Base-by-base conservation (phyloP, 2,329 filamentous ascomycete species). In the Fusarium sp. region DNA sequence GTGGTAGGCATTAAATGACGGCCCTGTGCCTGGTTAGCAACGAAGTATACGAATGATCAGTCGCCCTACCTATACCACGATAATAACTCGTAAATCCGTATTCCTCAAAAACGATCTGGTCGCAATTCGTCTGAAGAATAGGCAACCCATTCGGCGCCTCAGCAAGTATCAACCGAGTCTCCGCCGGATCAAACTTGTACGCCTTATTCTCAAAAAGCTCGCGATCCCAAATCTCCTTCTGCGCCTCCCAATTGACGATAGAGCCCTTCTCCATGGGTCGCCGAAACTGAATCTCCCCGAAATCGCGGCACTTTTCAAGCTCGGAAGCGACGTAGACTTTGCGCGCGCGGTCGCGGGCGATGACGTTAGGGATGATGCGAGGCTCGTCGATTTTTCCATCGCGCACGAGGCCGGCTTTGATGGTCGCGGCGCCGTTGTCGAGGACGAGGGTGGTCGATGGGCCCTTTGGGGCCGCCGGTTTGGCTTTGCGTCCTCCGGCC, bases 81-180 rank as follows among this genome's bases (percentile, higher is more conserved):
- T 91, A 91, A 80, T 97, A 97, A 70, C 92, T 91, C 13, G 90
- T 87, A 79, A 99, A 99, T 4, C 93, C 93, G 81, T 96, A 99
- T 77, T 98, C 94, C 76, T 99, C 96, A 82, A 99, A 98, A 2
- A 98, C 88, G 75, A 99, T 93, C 82, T 99, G 95, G 75, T 99
- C 96, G 72, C 93, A 94, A 77, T 97, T 96, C 39, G 90, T 88
- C 79, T 97, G 94, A 67, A 99, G 81, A 14, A 89, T 89, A 1
- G 91, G 89, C 56, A 97, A 85, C 6, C 90, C 89, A 79, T 96
- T 97, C 6, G 94, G 91, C 45, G 93, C 91, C 78, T 99, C 96
- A 2, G 92, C 89, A 50, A 98, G 85, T 6, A 99, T 81, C 58
- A 99, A 81, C 47, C 93, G 90, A n/a, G 93, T 96, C 56, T 95